Conservation (phyloP, 768 basidiomycete species). For the Calocera cornea region DNA sequence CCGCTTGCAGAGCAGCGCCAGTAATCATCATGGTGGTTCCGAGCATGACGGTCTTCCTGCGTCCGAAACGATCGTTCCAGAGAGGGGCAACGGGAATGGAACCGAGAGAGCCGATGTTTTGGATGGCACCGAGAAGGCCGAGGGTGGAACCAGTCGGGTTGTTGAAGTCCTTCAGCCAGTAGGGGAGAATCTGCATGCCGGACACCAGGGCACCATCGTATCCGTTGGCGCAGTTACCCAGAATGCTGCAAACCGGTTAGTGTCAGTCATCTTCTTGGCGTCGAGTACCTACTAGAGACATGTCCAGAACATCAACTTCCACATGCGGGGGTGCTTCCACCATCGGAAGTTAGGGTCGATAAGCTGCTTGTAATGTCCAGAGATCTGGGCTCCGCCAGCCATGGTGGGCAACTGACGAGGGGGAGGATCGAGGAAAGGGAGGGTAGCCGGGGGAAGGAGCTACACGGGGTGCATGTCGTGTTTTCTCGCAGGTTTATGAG, state of each 20-base stretch:
- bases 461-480: not conserved
- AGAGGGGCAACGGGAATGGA: not conserved
- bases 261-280: not conserved
- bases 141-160: conserved; percentile 14
- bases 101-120: conserved; percentile 5
- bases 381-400: not conserved
- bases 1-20: conserved; percentile 1
- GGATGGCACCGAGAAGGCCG: conserved; percentile 17
- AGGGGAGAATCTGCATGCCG: conserved; percentile 15
- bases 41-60: conserved; percentile 10
- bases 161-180: conserved; percentile 15
- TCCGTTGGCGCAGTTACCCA: conserved; percentile 3
- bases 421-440: not conserved
- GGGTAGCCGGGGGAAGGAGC: conserved; percentile 2
- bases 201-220: conserved; percentile 14
- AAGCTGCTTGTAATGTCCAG: conserved; percentile 3
- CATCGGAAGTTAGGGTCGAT: not conserved
- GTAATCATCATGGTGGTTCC: conserved; percentile 6
- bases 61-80: not conserved
- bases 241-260: not conserved
- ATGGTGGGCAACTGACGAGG: not conserved
- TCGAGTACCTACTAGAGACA: not conserved
- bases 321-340: not conserved
- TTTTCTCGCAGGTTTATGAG: not conserved
- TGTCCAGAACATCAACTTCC: conserved; percentile 5